phyloP scores from a whole-genome alignment of 345 rosid species.

The Erysimum cheiranthoides region DNA sequence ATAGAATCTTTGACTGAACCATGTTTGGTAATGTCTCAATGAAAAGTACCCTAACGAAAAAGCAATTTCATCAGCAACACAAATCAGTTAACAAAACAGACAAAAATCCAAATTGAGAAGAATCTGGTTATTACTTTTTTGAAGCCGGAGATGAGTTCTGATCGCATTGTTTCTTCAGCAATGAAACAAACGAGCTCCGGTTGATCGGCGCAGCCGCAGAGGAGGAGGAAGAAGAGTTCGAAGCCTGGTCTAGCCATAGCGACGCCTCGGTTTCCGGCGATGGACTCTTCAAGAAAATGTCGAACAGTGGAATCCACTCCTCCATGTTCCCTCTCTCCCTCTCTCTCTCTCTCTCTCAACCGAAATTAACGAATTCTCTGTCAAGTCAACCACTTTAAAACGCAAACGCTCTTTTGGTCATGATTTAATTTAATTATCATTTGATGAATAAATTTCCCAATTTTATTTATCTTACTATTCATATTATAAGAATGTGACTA shows the following conservation, averaged over 20 bases:
- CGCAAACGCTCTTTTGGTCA: neutral
- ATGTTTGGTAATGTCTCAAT: slow-evolving; percentile 70
- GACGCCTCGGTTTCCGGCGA: slow-evolving; percentile 80
- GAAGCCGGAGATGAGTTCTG: slow-evolving; percentile 45
- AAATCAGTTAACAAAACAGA: slow-evolving; percentile 2
- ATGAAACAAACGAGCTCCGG: slow-evolving; percentile 64
- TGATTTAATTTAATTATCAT: too few relatives aligned
- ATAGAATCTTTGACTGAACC: slow-evolving; percentile 68
- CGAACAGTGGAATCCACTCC: slow-evolving; percentile 68
- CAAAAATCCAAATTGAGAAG: neutral
- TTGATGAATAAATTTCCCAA: too few relatives aligned
- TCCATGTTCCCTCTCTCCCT: slow-evolving; percentile 51
- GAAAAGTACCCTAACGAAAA: slow-evolving; percentile 58
- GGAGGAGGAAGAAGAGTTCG: slow-evolving; percentile 36
- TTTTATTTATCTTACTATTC: too few relatives aligned
- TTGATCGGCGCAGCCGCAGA: slow-evolving; percentile 48
- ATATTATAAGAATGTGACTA: too few relatives aligned
- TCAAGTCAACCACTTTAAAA: neutral
- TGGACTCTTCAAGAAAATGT: slow-evolving; percentile 61
- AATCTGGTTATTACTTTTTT: slow-evolving; percentile 51
- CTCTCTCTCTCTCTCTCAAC: neutral
- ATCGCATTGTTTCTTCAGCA: slow-evolving; percentile 52
- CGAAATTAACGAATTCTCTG: neutral
- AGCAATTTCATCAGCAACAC: slow-evolving; percentile 15
- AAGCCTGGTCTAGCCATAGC: slow-evolving; percentile 63